Base-by-base conservation (phyloP, 1,284 basidiomycete genomes). In the Cutaneotrichosporon cyanovorans region DNA sequence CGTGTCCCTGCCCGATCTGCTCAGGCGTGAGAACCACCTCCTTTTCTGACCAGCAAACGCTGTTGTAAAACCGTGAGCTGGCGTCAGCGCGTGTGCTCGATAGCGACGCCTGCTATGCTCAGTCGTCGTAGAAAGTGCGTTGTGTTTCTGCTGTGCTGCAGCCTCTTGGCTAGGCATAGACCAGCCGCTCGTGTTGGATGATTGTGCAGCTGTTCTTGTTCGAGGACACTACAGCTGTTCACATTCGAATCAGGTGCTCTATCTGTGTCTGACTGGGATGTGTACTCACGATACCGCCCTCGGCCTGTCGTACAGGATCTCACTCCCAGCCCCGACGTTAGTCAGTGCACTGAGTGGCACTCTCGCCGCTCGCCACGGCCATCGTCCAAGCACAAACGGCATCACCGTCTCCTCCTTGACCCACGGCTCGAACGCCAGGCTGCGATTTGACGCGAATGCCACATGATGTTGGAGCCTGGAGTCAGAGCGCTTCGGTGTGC, bases 291-390 rank as follows among this genome's bases (percentile, higher is more conserved):
- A 64, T 6, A 69, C 62, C 9, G 68, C 67, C 19, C 66, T 45
- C 3, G 63, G 63, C 3, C 57, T 45, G 16, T 54, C 42, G 42
- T 59, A 69, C 34, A 60, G 59, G 18, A 25, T 32, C 52, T 71
- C 69, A 42, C 68, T 69, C 12, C 68, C 68, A 22, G 50, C 18
- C 65, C 60, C 8, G 58, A 62, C 8, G 60, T 12, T 54, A 5
- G 68, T 48, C 31, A 65, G 59, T 3, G 69, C 68, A 5, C 65
- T 62, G 20, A 71, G 57, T 1, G 70, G 70, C 32, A 72, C 65
- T 19, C 55, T 46, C 1, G 62, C 53, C 3, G 56, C 59, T 1
- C 62, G 54, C 65, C 68, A 69, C 16, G 68, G 65, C 62, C 63
- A 68, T 5, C 46, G 42, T 3, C 37, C 37, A 11, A 59, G 28